Conservation (phyloP, 1,284 basidiomycete genomes). For the Testicularia cyperi region DNA sequence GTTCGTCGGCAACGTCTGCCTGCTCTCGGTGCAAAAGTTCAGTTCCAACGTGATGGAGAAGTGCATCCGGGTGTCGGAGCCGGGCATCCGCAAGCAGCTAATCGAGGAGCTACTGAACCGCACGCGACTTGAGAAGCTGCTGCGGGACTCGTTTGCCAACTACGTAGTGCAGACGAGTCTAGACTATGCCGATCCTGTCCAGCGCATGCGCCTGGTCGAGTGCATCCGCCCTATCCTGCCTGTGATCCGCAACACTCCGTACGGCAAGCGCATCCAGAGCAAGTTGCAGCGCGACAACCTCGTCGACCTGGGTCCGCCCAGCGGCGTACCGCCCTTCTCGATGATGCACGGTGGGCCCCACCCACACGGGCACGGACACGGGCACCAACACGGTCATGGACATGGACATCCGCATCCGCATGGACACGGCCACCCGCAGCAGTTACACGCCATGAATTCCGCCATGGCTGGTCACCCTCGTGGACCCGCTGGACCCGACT, state of each 20-base stretch:
- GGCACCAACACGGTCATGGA: conserved; percentile 22
- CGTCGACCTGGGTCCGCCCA: conserved; percentile 39
- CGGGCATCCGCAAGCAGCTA: conserved; percentile 86
- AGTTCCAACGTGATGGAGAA: conserved; percentile 93
- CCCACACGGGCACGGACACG: conserved; percentile 46
- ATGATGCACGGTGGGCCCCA: conserved; percentile 46
- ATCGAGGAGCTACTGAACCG: conserved; percentile 95
- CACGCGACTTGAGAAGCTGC: conserved; percentile 87
- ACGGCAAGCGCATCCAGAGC: conserved; percentile 60
- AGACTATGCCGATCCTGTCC: conserved; percentile 58
- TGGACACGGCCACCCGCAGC: conserved; percentile 2
- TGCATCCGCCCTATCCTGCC: conserved; percentile 59
- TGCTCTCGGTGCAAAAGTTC: conserved; percentile 97
- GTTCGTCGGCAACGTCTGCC: conserved; percentile 95
- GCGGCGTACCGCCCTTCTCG: conserved; percentile 44
- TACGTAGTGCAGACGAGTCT: conserved; percentile 59
- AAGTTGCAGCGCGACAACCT: conserved; percentile 58
- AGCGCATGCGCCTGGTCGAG: conserved; percentile 56
- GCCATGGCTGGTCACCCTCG: neutral
- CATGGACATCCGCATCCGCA: too few species aligned
- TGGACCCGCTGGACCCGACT: neutral
- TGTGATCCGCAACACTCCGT: conserved; percentile 59
- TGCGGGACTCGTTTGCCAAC: conserved; percentile 69
- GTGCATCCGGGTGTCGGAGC: conserved; percentile 97
- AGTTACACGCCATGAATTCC: conserved; percentile 1